phyloP scores from a whole-genome alignment of 2,329 filamentous ascomycete species.

The Verticillium nubilum region DNA sequence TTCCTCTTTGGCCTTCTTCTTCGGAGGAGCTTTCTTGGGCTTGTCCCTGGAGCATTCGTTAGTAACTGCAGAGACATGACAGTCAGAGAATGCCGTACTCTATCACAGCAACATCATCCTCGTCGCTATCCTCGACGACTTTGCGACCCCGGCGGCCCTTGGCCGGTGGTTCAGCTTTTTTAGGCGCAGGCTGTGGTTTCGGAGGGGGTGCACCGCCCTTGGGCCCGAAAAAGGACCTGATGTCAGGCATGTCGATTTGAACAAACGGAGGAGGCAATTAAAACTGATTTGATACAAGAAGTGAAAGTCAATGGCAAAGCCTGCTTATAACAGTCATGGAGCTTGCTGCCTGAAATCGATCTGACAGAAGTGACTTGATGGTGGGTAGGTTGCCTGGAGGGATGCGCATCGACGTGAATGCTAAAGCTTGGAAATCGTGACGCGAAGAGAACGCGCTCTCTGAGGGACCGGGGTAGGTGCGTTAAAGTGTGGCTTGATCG shows the following conservation, averaged over 20 bases:
- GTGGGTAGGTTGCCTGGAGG: conserved; percentile 1
- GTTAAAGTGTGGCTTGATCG: conserved; percentile 18
- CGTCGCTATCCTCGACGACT: conserved; percentile 75
- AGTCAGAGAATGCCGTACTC: conserved; percentile 34
- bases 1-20: conserved; percentile 45
- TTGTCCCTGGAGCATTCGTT: conserved; percentile 11
- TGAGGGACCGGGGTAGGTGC: background rate
- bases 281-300: background rate
- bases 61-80: background rate
- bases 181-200: conserved; percentile 33
- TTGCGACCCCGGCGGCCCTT: conserved; percentile 52
- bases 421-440: conserved; percentile 12
- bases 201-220: conserved; percentile 57
- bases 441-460: conserved; percentile 40
- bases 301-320: background rate
- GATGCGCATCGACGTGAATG: conserved; percentile 1
- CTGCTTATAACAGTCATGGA: background rate
- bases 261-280: background rate
- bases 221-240: conserved; percentile 83
- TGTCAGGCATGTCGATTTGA: conserved; percentile 67
- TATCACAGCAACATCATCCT: conserved; percentile 54
- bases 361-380: background rate
- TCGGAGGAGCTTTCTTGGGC: conserved; percentile 41
- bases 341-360: background rate
- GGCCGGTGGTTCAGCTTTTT: conserved; percentile 37